Conservation (phyloP, 495 filamentous ascomycete species). For the Penicillium mononematosum region DNA sequence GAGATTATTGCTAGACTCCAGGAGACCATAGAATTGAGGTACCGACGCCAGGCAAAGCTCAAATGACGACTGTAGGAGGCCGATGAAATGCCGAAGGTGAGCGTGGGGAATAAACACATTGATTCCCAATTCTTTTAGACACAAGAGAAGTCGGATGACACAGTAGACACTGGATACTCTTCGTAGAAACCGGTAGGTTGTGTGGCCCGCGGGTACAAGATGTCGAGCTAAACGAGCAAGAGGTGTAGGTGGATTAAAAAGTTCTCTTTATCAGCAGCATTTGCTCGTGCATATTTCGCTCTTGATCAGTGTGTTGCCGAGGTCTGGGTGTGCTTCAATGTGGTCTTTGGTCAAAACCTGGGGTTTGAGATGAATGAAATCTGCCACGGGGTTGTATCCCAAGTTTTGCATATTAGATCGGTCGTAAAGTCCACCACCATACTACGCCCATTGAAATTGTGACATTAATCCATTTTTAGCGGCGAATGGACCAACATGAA, state of each 20-base stretch:
- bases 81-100: not conserved
- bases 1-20: not conserved
- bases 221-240: not conserved
- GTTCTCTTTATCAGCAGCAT: not conserved
- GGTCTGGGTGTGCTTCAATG: not conserved
- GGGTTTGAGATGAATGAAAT: not conserved
- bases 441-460: not conserved
- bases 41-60: not conserved
- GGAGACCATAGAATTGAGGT: not conserved
- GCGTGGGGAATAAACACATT: not conserved
- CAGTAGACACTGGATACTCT: not conserved
- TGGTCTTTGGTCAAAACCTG: not conserved
- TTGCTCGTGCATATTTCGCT: not conserved
- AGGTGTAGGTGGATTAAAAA: not conserved
- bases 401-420: not conserved
- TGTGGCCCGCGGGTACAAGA: not conserved
- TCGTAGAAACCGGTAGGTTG: not conserved
- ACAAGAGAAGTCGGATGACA: not conserved
- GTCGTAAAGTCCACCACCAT: not conserved
- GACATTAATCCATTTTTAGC: not conserved
- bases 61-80: not conserved
- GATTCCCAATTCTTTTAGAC: not conserved
- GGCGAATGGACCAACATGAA: not conserved
- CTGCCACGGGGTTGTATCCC: not conserved
- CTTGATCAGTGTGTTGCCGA: not conserved